Evolutionary conservation across 345 rosid species (phyloP), one percentile per base, ranked within the genome.

Genomic region (Citrus sp.): DNA sequence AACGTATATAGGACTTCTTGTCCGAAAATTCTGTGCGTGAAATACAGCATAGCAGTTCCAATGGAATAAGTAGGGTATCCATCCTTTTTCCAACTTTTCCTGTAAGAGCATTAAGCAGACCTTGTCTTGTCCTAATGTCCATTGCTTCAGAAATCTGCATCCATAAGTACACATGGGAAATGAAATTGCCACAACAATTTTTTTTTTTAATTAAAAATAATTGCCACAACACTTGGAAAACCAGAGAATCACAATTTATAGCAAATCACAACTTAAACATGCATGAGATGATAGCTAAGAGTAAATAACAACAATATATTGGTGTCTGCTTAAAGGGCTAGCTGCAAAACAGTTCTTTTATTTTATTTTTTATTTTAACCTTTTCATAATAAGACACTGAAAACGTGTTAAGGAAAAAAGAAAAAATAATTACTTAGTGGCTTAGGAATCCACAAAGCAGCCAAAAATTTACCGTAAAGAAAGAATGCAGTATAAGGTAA

Each of bases 21-120:
- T 96, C 98, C 77, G 99, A 89, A 87, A 96, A 96, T 84, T 96
- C 98, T 40, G 97, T 88, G 70, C 95, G 95, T 77, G 99, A 94
- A 82, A 91, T 89, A 64, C 97, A 91, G 67, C 93, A 92, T 80
- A 96, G 87, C 86, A 94, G 76, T 81, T 96, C 98, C 90, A 96
- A 84, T 60, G 99, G 99, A 78, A 96, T 83, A 79, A 96, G 79
- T 62, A 96, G 82, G 70, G 95, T 84, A 78, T 94, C 97, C 98
- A 96, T 94, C 88, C 98, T 88, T 85, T 96, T 96, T 35, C 99
- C 99, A 74, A 82, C 87, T 90, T 96, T 96, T 72, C 98, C 97
- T 19, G 88, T 83, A 69, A 94, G 89, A 72, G 97, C 95, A 86
- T 89, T 92, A 65, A 96, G 96, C 83, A 96, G 85, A 66, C 99